Evolutionary conservation across 2,329 filamentous ascomycete genomes (phyloP).

Genomic region (Stagonosporopsis chrysanthemi): DNA sequence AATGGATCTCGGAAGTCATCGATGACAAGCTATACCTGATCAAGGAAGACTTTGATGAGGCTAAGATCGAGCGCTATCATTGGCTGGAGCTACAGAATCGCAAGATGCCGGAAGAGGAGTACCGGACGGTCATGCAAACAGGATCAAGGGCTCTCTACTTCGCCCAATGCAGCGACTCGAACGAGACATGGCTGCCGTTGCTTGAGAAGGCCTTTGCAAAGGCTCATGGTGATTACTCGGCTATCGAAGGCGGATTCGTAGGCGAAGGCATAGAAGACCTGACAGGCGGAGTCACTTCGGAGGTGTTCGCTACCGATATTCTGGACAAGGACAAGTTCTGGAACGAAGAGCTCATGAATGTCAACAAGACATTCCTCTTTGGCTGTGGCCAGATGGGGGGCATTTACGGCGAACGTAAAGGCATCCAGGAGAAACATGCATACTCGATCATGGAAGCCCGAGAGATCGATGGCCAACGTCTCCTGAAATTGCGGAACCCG

Average conservation of each 20-base stretch:
- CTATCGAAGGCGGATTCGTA: slow-evolving; percentile 77
- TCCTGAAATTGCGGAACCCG: slow-evolving; percentile 66
- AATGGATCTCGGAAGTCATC: slow-evolving; percentile 91
- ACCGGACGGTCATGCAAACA: slow-evolving; percentile 72
- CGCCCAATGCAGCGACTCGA: slow-evolving; percentile 75
- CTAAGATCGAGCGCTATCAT: slow-evolving; percentile 73
- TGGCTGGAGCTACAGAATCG: slow-evolving; percentile 76
- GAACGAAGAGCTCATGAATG: slow-evolving; percentile 79
- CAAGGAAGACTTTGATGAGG: slow-evolving; percentile 80
- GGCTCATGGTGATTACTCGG: slow-evolving; percentile 79
- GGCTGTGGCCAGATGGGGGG: slow-evolving; percentile 72
- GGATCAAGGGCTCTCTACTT: slow-evolving; percentile 82
- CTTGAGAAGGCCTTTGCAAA: slow-evolving; percentile 87
- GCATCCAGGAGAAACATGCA: slow-evolving; percentile 59
- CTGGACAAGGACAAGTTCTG: slow-evolving; percentile 83
- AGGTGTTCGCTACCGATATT: slow-evolving; percentile 73
- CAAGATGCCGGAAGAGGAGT: slow-evolving; percentile 74
- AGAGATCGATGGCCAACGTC: slow-evolving; percentile 67
- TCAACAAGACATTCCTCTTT: slow-evolving; percentile 81
- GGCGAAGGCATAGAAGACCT: slow-evolving; percentile 68
- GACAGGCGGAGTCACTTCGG: slow-evolving; percentile 73
- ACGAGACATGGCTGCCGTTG: slow-evolving; percentile 83
- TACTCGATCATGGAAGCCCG: slow-evolving; percentile 67
- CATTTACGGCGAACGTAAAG: slow-evolving; percentile 64
- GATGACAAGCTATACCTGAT: slow-evolving; percentile 90